These are phyloP conservation scores for Pyricularia sp. DNA, from an alignment of 2,329 filamentous ascomycete species.

Conservation along the genomic window DNA sequence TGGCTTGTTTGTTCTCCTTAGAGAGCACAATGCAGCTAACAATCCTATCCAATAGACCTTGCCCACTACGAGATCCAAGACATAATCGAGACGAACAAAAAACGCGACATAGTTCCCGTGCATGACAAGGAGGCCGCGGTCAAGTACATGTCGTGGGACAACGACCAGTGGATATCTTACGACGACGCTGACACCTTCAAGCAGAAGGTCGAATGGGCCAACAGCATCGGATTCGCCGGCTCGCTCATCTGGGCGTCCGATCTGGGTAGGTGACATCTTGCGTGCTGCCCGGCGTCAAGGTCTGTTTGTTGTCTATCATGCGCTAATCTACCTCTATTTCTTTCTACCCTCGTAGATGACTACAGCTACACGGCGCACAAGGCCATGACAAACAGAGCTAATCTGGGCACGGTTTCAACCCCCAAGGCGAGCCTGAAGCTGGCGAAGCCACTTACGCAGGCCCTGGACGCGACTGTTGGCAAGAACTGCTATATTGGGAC, in stretches of 20 bases:
- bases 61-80: constrained; percentile 14
- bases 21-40: constrained; percentile 7
- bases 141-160: constrained; percentile 17
- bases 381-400: constrained; percentile 9
- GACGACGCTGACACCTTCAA: constrained; percentile 23
- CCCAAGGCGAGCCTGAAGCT: not conserved
- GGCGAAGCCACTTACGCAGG: not conserved
- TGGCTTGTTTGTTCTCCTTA: constrained; percentile 10
- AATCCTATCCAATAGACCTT: constrained; percentile 4
- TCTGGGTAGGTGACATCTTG: too few species aligned
- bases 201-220: constrained; percentile 19
- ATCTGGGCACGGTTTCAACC: constrained; percentile 3
- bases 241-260: constrained; percentile 15
- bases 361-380: too few species aligned
- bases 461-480: not conserved
- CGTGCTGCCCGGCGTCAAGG: too few species aligned
- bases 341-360: too few species aligned
- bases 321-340: too few species aligned
- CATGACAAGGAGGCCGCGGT: constrained; percentile 16
- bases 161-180: constrained; percentile 26
- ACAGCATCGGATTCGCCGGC: constrained; percentile 16
- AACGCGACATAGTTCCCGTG: constrained; percentile 6
- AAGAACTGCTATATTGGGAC: too few species aligned
- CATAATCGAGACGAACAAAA: constrained; percentile 7
- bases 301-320: too few species aligned